Evolutionary conservation across 108 stramenopile species (phyloP).

Genomic region (Nitzschia sp.): DNA sequence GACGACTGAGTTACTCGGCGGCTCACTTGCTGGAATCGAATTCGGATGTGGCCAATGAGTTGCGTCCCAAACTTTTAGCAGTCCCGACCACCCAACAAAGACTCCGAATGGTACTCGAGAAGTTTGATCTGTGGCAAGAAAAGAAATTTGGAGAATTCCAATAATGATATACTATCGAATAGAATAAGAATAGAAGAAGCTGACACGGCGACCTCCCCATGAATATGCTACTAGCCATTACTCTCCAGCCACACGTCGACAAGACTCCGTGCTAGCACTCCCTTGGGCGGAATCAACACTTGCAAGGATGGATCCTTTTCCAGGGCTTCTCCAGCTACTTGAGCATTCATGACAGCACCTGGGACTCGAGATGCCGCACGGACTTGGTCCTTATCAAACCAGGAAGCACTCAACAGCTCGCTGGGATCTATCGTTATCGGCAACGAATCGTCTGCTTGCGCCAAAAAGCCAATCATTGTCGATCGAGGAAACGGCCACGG

Average conservation of each 20-base stretch:
- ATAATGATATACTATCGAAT: slow-evolving; percentile 13
- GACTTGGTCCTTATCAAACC: slow-evolving; percentile 69
- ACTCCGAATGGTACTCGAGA: slow-evolving; percentile 32
- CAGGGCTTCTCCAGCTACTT: slow-evolving; percentile 53
- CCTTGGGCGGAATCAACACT: slow-evolving; percentile 72
- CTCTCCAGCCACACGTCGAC: slow-evolving; percentile 76
- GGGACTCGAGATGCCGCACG: slow-evolving; percentile 42
- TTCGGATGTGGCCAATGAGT: slow-evolving; percentile 12
- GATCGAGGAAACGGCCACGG: slow-evolving; percentile 88
- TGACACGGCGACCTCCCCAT: too few relatives aligned
- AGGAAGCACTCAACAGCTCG: slow-evolving; percentile 69
- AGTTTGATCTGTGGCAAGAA: slow-evolving; percentile 32
- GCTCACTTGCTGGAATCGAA: slow-evolving; percentile 52
- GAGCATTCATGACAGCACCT: slow-evolving; percentile 64
- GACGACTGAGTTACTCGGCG: slow-evolving; percentile 63
- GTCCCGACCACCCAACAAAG: slow-evolving; percentile 56
- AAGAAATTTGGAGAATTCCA: slow-evolving; percentile 13
- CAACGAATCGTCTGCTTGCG: slow-evolving; percentile 49
- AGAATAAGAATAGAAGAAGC: background rate
- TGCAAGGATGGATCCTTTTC: slow-evolving; percentile 44
- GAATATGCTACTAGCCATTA: too few relatives aligned
- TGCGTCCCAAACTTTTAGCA: slow-evolving; percentile 54
- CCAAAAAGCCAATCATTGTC: slow-evolving; percentile 76
- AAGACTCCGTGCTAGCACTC: slow-evolving; percentile 66
- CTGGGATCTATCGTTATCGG: slow-evolving; percentile 59